Evolutionary conservation across 2,329 filamentous ascomycete species (phyloP).

Genomic region (Aspergillus novoparasiticus): DNA sequence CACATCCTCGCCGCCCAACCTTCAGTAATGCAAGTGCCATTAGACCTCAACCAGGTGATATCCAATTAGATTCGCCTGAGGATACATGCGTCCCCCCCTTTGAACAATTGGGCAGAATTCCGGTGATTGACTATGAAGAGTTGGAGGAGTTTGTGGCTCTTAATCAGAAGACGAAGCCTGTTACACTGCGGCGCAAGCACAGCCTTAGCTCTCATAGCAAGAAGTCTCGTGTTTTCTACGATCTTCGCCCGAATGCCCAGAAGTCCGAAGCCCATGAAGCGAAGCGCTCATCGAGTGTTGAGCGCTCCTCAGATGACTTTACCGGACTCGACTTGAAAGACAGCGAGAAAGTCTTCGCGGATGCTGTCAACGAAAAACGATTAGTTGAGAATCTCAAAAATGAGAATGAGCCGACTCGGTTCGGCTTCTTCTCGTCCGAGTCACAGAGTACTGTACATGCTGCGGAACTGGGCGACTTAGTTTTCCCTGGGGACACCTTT

Average conservation of each 20-base stretch:
- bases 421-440: constrained; percentile 96
- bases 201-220: constrained; percentile 55
- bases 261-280: constrained; percentile 37
- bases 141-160: constrained; percentile 86
- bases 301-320: constrained; percentile 37
- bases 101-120: constrained; percentile 74
- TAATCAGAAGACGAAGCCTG: constrained; percentile 52
- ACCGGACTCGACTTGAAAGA: constrained; percentile 26
- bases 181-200: constrained; percentile 38
- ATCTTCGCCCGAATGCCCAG: constrained; percentile 54
- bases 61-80: constrained; percentile 37
- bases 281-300: constrained; percentile 31
- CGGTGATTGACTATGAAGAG: constrained; percentile 88
- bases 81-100: constrained; percentile 87
- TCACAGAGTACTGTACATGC: constrained; percentile 93
- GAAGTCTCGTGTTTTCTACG: constrained; percentile 60
- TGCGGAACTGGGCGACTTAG: constrained; percentile 80
- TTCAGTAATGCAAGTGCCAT: constrained; percentile 60
- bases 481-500: constrained; percentile 87
- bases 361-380: constrained; percentile 36
- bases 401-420: constrained; percentile 71
- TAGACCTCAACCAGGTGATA: constrained; percentile 50
- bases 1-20: constrained; percentile 63
- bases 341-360: constrained; percentile 38
- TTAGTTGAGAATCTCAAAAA: constrained; percentile 41